Conservation (phyloP, 306 rosid genomes). For the Alnus glutinosa region DNA sequence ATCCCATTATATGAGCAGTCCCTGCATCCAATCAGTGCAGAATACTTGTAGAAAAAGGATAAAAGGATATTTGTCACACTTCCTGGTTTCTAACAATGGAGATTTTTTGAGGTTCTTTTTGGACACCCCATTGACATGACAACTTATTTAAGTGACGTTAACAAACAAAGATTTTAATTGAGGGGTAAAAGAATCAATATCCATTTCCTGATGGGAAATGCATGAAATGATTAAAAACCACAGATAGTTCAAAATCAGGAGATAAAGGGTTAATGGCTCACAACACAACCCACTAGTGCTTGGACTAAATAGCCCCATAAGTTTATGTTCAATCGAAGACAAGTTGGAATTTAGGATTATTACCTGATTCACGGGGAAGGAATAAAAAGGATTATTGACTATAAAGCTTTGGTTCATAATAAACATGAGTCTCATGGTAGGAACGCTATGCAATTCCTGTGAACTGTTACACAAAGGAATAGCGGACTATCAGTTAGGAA, state of each 20-base stretch:
- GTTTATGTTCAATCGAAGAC: background rate
- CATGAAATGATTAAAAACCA: background rate
- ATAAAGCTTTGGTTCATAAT: conserved; percentile 44
- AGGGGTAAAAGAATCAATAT: background rate
- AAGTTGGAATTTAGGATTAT: conserved; percentile 10
- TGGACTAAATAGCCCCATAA: background rate
- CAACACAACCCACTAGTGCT: background rate
- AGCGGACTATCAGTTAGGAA: conserved; percentile 22
- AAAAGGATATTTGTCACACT: background rate
- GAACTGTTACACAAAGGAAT: conserved; percentile 39
- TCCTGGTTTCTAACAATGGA: background rate
- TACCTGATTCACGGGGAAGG: conserved; percentile 28
- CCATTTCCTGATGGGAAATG: background rate
- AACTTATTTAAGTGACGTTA: background rate
- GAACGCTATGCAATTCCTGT: conserved; percentile 34
- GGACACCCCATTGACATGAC: background rate
- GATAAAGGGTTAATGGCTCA: background rate
- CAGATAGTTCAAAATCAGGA: background rate
- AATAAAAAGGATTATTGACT: conserved; percentile 45
- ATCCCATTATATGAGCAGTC: background rate
- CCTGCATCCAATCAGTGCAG: background rate
- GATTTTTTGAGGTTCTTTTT: background rate
- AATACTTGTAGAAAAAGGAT: background rate
- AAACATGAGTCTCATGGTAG: conserved; percentile 44
- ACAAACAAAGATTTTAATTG: background rate